phyloP scores from a whole-genome alignment of 768 basidiomycete genomes.

The Russula brevipes region DNA sequence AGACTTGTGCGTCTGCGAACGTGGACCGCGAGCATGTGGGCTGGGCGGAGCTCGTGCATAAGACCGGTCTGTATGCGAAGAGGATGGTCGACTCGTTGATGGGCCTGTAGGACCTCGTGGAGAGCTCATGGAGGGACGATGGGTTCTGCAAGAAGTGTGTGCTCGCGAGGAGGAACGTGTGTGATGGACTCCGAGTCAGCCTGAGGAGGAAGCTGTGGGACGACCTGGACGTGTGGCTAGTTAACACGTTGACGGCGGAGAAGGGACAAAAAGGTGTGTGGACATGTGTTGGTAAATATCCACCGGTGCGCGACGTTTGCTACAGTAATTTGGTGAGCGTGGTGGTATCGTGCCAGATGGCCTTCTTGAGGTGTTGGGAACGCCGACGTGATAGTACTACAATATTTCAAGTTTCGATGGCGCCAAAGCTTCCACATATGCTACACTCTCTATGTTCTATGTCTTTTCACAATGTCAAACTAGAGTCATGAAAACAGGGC shows the following conservation, averaged over 20 bases:
- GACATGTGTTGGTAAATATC: too few relatives aligned
- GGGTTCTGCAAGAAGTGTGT: conserved; percentile 38
- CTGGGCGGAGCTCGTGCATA: conserved; percentile 25
- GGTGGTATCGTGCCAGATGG: too few relatives aligned
- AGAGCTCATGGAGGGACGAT: conserved; percentile 29
- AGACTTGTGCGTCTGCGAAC: conserved; percentile 20
- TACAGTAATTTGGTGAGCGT: too few relatives aligned
- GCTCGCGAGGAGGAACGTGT: conserved; percentile 28
- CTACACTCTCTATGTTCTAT: too few relatives aligned
- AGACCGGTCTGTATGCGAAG: conserved; percentile 29
- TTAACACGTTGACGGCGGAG: not conserved
- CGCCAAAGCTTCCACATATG: too few relatives aligned
- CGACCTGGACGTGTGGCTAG: conserved; percentile 21
- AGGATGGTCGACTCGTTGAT: conserved; percentile 35
- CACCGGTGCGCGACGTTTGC: too few relatives aligned
- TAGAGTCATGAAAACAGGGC: too few relatives aligned
- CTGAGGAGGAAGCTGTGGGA: conserved; percentile 19
- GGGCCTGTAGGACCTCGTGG: conserved; percentile 34
- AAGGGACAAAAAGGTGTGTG: too few relatives aligned
- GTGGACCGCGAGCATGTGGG: conserved; percentile 7
- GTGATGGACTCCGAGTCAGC: conserved; percentile 30
- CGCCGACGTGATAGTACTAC: too few relatives aligned
- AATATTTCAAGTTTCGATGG: too few relatives aligned
- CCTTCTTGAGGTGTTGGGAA: too few relatives aligned
- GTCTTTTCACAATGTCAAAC: too few relatives aligned